Percentiles rank a stretch among this genome's conserved stretches.
Evolutionary conservation across 768 basidiomycete species (phyloP).

Genomic region (Phylloporus sp.): DNA sequence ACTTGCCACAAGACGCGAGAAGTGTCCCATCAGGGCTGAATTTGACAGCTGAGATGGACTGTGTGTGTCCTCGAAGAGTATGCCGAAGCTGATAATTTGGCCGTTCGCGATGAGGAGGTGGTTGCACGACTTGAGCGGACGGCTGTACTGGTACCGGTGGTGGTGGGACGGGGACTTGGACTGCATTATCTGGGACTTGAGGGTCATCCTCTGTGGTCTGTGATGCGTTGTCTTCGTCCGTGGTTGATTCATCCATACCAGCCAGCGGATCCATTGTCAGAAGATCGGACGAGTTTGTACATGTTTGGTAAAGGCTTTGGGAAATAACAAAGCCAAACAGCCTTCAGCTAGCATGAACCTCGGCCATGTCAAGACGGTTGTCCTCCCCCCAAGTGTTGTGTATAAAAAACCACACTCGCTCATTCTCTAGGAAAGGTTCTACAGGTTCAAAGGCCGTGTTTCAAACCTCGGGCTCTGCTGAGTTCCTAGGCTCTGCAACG

Average conservation of each 20-base stretch:
- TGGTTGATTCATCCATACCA: conserved; percentile 42
- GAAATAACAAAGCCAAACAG: conserved; percentile 24
- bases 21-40: conserved; percentile 87
- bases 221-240: conserved; percentile 64
- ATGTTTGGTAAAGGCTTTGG: conserved; percentile 23
- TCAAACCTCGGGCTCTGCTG: conserved; percentile 23
- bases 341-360: background rate
- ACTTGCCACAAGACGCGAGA: conserved; percentile 84
- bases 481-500: conserved; percentile 26
- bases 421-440: conserved; percentile 9
- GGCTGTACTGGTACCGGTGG: conserved; percentile 33
- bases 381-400: background rate
- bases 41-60: conserved; percentile 83
- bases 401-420: background rate
- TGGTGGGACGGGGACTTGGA: conserved; percentile 36
- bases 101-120: conserved; percentile 37
- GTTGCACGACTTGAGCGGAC: conserved; percentile 28
- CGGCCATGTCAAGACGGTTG: conserved; percentile 15
- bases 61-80: conserved; percentile 71
- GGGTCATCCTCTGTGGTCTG: conserved; percentile 87
- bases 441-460: conserved; percentile 17
- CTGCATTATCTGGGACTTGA: conserved; percentile 61
- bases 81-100: conserved; percentile 72
- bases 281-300: conserved; percentile 16
- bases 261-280: conserved; percentile 20